A percentile compares a stretch with the other conserved stretches of the same genome.
Conservation (phyloP, 108 stramenopile genomes). For the Nitzschia palea region DNA sequence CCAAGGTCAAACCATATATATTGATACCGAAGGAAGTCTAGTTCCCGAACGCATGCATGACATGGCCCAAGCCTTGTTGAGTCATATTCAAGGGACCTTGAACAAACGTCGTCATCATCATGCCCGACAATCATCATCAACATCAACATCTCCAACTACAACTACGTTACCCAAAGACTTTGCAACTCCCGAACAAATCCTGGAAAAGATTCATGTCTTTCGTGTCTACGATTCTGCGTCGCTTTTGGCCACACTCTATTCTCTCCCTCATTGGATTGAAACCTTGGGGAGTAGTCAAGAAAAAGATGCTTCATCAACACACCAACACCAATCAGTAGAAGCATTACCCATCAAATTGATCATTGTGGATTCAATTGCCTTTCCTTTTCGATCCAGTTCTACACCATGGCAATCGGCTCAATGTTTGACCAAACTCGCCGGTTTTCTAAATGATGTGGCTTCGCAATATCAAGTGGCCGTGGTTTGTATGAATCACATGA, state of each 20-base stretch:
- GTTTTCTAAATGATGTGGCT: conserved; percentile 74
- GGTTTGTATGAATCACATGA: conserved; percentile 95
- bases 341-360: conserved; percentile 64
- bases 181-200: conserved; percentile 57
- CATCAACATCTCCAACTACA: conserved; percentile 4
- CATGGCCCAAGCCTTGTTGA: conserved; percentile 72
- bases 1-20: conserved; percentile 77
- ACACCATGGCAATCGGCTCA: conserved; percentile 64
- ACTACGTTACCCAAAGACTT: conserved; percentile 11
- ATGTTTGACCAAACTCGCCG: conserved; percentile 62
- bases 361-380: conserved; percentile 92
- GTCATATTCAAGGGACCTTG: conserved; percentile 24
- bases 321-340: neutral
- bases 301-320: neutral
- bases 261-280: conserved; percentile 43
- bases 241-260: conserved; percentile 80
- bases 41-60: conserved; percentile 67
- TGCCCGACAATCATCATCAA: conserved; percentile 8
- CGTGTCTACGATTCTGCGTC: conserved; percentile 87
- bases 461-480: conserved; percentile 68
- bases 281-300: neutral
- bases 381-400: conserved; percentile 75
- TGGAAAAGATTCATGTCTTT: conserved; percentile 89
- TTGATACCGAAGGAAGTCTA: conserved; percentile 96
- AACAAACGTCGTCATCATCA: neutral